Evolutionary conservation across 495 filamentous ascomycete genomes (phyloP).

Genomic region (Terfezia boudieri): DNA sequence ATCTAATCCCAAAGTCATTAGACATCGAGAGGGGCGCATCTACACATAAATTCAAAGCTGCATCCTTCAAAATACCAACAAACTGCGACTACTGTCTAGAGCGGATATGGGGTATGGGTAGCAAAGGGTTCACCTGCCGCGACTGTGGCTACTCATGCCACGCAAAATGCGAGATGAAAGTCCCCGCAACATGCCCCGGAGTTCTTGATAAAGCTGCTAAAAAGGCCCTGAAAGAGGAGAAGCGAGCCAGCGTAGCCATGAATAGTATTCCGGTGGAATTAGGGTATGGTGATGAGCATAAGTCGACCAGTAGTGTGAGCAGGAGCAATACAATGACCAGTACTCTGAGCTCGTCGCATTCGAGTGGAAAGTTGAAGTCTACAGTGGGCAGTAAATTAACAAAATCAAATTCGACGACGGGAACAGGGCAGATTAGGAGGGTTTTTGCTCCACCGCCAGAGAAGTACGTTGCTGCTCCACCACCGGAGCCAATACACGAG

Average conservation of each 20-base stretch:
- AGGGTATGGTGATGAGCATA: conserved; percentile 21
- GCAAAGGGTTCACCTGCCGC: conserved; percentile 82
- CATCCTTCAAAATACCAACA: conserved; percentile 96
- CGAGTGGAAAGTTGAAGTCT: conserved; percentile 15
- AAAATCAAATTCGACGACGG: conserved; percentile 6
- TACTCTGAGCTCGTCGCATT: conserved; percentile 66
- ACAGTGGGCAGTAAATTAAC: conserved; percentile 5
- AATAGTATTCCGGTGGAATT: conserved; percentile 15
- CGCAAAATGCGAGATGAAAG: conserved; percentile 97
- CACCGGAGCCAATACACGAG: conserved; percentile 22
- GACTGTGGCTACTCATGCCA: conserved; percentile 97
- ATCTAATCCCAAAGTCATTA: background rate
- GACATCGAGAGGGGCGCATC: conserved; percentile 78
- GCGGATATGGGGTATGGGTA: conserved; percentile 73
- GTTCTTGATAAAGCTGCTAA: conserved; percentile 60
- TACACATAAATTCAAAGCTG: conserved; percentile 87
- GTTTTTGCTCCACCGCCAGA: conserved; percentile 72
- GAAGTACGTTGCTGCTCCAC: conserved; percentile 41
- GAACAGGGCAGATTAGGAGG: conserved; percentile 26
- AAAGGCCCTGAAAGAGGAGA: conserved; percentile 57
- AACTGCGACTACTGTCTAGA: conserved; percentile 95
- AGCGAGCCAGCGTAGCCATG: conserved; percentile 22
- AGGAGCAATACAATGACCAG: conserved; percentile 80
- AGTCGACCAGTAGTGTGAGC: conserved; percentile 26
- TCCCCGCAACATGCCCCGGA: conserved; percentile 83